Evolutionary conservation across 1,139 yeast species (phyloP), one percentile per base, ranked within the genome.

Genomic region (Taphrina deformans): DNA sequence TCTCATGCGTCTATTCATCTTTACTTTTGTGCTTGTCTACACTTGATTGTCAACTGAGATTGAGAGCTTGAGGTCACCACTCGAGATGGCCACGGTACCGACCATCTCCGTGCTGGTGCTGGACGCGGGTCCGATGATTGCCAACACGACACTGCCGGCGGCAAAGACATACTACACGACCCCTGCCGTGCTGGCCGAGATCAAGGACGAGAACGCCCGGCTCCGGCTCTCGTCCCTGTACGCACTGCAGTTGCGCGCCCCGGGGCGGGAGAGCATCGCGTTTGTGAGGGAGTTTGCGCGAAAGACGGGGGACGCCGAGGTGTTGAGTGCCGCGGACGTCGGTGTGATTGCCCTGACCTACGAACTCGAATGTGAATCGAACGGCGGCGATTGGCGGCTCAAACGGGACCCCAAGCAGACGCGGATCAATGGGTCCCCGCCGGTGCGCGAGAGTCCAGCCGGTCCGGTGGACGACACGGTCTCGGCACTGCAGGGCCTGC

Each of bases 121-220:
- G 70, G 99, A 93, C 81, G 97, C 98, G 6, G 96, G 96, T 65
- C 99, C 99, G 10, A 79, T 93, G 72, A 87, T 93, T 71, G 88
- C 96, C 1, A 81, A 90, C 1, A 83, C 86, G 38, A 80, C 65
- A 10, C 21, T 60, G 4, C 55, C 55, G 18, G 44, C 55, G 23
- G 97, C 96, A 0, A 76, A 80, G 26, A 76, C 77, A 21, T 89
- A 88, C 73, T 88, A 81, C 74, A 92, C 98, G 14, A 90, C 98
- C 0, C 98, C 98, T 1, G 92, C 97, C 0, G 98, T 95, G 23
- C 84, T 82, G 72, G 80, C 83, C 38, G 99, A 95, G 78, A 85
- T 95, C 73, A 86, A 83, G 73, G 99, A 95, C 78, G 96, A 88
- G 69, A 81, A 83, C 68, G 90, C 95, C 7, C 82, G 65, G 3